Base-by-base conservation (phyloP, 2,329 filamentous ascomycete species). In the Corniculantispora saksenae region DNA sequence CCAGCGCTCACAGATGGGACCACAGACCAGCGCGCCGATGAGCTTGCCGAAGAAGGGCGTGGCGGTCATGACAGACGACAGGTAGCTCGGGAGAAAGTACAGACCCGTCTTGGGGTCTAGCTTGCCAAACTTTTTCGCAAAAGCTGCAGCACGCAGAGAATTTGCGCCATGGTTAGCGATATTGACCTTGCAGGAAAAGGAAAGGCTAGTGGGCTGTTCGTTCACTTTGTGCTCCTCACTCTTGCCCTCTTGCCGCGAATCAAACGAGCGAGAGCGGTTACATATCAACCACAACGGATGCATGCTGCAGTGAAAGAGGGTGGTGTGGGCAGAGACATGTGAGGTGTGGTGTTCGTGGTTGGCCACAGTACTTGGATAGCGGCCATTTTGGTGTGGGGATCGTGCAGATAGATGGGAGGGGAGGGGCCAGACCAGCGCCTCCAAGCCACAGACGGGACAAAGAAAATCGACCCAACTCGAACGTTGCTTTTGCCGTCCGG, bases 61-160 rank as follows among this genome's bases (percentile, higher is more conserved):
- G 1, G 72, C 67, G 1, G 69, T 73, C 71, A 73, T 73, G 8
- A 73, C 47, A 5, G 71, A 71, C 1, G 70, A 71, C 0, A 72
- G n/a, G 61, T 66, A 71, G 7, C 64, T 63, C 2, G 68, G 69
- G 2, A 73, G 67, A 15, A 67, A 65, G 56, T 67, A 67, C 6
- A 64, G 6, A 2, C 64, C 47, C 32, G 21, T 66, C n/a, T 53
- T 48, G 13, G 67, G 40, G n/a, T 72, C 54, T 19, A 67, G 70
- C 13, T 69, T 54, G 8, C 71, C 70, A 43, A 73, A 73, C 47
- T 67, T 65, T 21, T 66, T 69, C 17, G 65, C 67, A 38, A 73
- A 73, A 50, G 54, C 61, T 63, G 45, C 47, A 57, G 25, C 27
- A 38, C 23, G 8, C 17, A 38, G n/a, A 61, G 23, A 32, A 10